phyloP scores from a whole-genome alignment of 2,329 filamentous ascomycete genomes.

The Thelonectria discophora region DNA sequence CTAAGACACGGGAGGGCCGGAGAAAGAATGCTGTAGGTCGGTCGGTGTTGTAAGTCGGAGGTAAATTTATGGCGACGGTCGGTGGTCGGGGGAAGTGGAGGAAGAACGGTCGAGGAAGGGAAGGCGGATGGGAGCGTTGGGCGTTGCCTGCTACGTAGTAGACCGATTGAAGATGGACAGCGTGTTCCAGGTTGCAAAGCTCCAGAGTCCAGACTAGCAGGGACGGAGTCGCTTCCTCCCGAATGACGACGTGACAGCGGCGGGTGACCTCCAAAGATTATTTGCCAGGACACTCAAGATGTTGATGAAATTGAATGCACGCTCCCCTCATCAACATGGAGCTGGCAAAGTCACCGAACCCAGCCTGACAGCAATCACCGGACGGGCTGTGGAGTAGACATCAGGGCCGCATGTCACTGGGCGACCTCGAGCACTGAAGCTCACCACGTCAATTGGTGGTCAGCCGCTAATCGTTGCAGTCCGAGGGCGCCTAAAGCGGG shows the following conservation, averaged over 20 bases:
- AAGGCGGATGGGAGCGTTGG: background rate
- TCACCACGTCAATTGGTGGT: slow-evolving; percentile 9
- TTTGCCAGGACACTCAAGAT: background rate
- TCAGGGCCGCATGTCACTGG: background rate
- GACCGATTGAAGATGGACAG: too few species aligned
- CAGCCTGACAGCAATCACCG: background rate
- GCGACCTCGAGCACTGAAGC: background rate
- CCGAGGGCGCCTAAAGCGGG: slow-evolving; percentile 18
- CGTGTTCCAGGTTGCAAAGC: too few species aligned
- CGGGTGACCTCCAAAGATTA: background rate
- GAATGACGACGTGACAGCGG: background rate
- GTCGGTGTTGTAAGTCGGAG: slow-evolving; percentile 26
- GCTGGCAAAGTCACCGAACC: background rate
- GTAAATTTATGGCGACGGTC: slow-evolving; percentile 10
- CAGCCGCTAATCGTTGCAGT: background rate
- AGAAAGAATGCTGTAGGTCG: slow-evolving; percentile 21
- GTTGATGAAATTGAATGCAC: background rate
- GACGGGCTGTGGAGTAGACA: slow-evolving; percentile 8
- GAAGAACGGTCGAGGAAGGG: background rate
- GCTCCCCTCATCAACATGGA: background rate
- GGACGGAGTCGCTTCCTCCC: background rate
- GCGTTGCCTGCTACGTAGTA: too few species aligned
- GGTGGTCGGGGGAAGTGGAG: slow-evolving; percentile 1
- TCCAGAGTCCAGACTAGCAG: too few species aligned
- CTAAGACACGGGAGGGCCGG: slow-evolving; percentile 25